Conservation (phyloP, 768 basidiomycete species). For the Tricholoma furcatifolium region DNA sequence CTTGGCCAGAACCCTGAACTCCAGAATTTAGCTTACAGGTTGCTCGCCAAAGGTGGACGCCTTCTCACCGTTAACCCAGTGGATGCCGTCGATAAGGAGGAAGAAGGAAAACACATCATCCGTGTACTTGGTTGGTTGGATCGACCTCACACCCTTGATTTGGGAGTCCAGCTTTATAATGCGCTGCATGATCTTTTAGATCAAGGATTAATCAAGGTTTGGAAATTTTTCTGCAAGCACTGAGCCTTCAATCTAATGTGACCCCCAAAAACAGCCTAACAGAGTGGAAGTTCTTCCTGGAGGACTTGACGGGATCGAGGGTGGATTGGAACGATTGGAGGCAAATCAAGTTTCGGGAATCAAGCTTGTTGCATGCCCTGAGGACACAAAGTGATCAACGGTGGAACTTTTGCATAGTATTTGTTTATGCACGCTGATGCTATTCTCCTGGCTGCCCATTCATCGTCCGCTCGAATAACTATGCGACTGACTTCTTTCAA, state of each 20-base stretch:
- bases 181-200: background rate
- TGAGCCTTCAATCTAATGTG: background rate
- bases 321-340: constrained; percentile 35
- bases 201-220: background rate
- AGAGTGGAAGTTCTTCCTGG: constrained; percentile 34
- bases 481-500: no score
- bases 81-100: constrained; percentile 2
- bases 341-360: constrained; percentile 34
- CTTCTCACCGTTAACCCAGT: constrained; percentile 22
- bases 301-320: constrained; percentile 35
- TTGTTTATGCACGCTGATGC: no score
- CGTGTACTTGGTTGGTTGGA: constrained; percentile 14
- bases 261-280: constrained; percentile 29
- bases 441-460: no score
- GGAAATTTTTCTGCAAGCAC: no score
- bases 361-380: constrained; percentile 43
- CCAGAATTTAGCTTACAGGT: constrained; percentile 31
- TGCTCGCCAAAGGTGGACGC: constrained; percentile 35
- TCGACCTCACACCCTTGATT: no score
- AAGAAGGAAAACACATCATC: constrained; percentile 10
- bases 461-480: no score
- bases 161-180: no score
- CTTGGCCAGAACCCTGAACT: no score
- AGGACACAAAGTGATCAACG: constrained; percentile 26
- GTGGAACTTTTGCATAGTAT: no score